Base-by-base conservation (phyloP, 805 yeast species). In the Deakozyma indianensis region DNA sequence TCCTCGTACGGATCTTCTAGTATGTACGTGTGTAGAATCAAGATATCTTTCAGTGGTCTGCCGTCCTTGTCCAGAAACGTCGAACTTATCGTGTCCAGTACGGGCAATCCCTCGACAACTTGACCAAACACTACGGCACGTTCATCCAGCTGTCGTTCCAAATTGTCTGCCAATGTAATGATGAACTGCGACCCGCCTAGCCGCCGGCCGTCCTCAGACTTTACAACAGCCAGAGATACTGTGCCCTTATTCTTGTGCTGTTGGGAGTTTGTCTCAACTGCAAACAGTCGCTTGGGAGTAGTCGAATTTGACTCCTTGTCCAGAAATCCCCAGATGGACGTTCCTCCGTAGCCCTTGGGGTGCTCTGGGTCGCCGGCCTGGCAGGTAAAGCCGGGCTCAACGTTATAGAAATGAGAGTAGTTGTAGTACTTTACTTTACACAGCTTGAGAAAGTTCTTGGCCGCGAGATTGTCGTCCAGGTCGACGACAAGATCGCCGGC, bases 1-100 rank as follows among this genome's bases (percentile, higher is more conserved):
- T 69, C 71, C 0, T 61, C 62, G 53, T 68, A 75, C 3, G 83
- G 83, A 54, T 78, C 80, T 40, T 73, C 67, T 5, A 78, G 52
- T 2, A 77, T 56, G 51, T 68, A 67, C 0, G 73, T 67, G 44
- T 71, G 74, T 38, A 73, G 63, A 4, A 78, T 74, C 41, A 81
- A 59, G 1, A 77, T 63, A 50, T 74, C 79, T 45, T 61, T 63
- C 25, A 70, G 51, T 15, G 78, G 77, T 20, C 72, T 53, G 15
- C 59, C 49, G 2, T 55, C 44, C 2, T 58, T 60, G 51, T 75
- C 80, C 2, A 66, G 53, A 2, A 61, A 48, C 0, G 68, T 44
- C 0, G 49, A 48, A 50, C 71, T 75, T 38, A 78, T 63, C 25
- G 53, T 55, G n/a, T 71, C 69, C 42, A 78, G 55, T 0, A 69